phyloP scores from a whole-genome alignment of 495 filamentous ascomycete species.

The Talaromyces borbonicus region DNA sequence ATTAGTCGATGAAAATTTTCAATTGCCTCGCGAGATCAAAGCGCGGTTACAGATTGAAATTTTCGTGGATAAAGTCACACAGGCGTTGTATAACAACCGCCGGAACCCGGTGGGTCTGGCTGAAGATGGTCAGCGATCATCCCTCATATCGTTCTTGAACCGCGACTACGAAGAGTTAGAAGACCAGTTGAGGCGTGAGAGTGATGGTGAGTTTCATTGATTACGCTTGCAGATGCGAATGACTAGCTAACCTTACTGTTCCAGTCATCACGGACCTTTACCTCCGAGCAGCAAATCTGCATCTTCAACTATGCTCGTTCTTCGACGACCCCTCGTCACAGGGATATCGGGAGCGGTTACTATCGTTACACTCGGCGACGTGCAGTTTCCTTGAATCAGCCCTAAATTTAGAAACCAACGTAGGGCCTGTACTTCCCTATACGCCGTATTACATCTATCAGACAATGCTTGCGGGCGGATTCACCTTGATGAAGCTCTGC shows the following conservation, averaged over 20 bases:
- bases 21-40: conserved; percentile 55
- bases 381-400: conserved; percentile 65
- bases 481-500: conserved; percentile 74
- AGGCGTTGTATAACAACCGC: conserved; percentile 71
- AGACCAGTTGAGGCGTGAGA: conserved; percentile 29
- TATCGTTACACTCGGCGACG: conserved; percentile 66
- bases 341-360: conserved; percentile 68
- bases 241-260: conserved; percentile 26
- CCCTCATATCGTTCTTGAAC: conserved; percentile 49
- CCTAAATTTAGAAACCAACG: conserved; percentile 47
- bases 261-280: conserved; percentile 60
- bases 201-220: conserved; percentile 27
- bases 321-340: conserved; percentile 70
- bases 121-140: conserved; percentile 57
- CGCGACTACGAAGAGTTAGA: conserved; percentile 46
- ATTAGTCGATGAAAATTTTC: conserved; percentile 53
- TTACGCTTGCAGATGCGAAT: background rate
- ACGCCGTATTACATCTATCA: conserved; percentile 83
- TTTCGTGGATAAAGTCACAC: conserved; percentile 79
- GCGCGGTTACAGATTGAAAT: conserved; percentile 67
- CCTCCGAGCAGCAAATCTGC: conserved; percentile 68
- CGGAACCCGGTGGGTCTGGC: conserved; percentile 65
- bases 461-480: conserved; percentile 83
- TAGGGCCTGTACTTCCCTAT: conserved; percentile 49
- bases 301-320: conserved; percentile 78